These are phyloP conservation scores for Mortierella sp. DNA, from an alignment of 371 early-diverging fungal species.

Conservation along the genomic window DNA sequence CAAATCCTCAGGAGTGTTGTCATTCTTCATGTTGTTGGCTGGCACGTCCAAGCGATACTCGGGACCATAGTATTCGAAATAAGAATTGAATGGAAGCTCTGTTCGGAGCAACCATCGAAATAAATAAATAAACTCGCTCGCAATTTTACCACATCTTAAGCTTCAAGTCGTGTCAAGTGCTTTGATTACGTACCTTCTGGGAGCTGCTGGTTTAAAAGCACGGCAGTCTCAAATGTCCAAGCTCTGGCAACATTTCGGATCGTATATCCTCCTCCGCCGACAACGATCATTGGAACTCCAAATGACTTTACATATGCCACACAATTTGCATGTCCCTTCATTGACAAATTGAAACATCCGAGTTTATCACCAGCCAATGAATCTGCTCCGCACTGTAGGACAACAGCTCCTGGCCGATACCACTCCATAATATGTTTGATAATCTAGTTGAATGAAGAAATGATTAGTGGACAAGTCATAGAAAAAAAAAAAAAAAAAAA, in stretches of 20 bases:
- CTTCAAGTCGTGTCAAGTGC: not conserved
- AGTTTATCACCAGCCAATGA: slow-evolving; percentile 98
- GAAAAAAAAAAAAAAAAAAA: no score
- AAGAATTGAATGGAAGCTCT: slow-evolving; percentile 95
- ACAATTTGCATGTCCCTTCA: slow-evolving; percentile 92
- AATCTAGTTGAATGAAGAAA: slow-evolving; percentile 99
- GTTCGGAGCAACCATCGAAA: slow-evolving; percentile 50
- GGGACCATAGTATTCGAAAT: slow-evolving; percentile 95
- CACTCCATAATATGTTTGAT: slow-evolving; percentile 92
- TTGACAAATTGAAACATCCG: slow-evolving; percentile 98
- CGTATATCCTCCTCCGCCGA: slow-evolving; percentile 99
- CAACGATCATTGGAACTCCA: slow-evolving; percentile 94
- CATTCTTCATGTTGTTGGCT: slow-evolving; percentile 96
- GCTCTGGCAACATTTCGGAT: slow-evolving; percentile 98
- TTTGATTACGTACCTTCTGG: slow-evolving; percentile 33
- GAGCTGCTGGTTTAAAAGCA: slow-evolving; percentile 58
- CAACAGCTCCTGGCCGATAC: slow-evolving; percentile 96
- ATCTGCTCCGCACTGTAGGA: slow-evolving; percentile 99
- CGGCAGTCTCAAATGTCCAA: slow-evolving; percentile 99
- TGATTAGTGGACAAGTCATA: no score
- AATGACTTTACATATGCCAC: slow-evolving; percentile 99
- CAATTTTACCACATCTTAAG: no score
- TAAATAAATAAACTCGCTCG: not conserved
- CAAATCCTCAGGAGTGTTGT: slow-evolving; percentile 92
- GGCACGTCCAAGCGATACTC: slow-evolving; percentile 95